These are phyloP conservation scores for Geotrichum europaeum DNA, from an alignment of 1,139 yeast species.

Conservation along the genomic window DNA sequence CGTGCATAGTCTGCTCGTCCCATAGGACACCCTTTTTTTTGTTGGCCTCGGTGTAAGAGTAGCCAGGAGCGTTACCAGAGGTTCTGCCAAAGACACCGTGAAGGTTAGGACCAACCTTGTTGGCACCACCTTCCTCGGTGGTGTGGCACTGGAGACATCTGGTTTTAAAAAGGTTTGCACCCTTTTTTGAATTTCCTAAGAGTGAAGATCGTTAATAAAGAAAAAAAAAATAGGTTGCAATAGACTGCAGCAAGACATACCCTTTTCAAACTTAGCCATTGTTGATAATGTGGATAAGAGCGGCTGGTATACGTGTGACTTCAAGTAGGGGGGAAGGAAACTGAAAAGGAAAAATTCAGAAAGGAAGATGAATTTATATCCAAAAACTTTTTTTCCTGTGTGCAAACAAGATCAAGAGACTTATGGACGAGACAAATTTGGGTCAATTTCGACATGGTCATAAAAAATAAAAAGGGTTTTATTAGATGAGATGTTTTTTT, in stretches of 20 bases:
- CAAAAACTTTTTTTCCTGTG: neutral
- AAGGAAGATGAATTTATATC: constrained; percentile 1
- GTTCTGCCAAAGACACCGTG: constrained; percentile 90
- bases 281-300: neutral
- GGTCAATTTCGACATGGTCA: neutral
- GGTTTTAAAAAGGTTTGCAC: constrained; percentile 97
- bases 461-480: neutral
- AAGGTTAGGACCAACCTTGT: constrained; percentile 99
- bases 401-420: neutral
- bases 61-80: constrained; percentile 90
- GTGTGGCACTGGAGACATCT: constrained; percentile 99
- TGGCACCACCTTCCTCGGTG: constrained; percentile 89
- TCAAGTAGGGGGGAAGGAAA: too few species aligned
- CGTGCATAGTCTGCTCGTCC: constrained; percentile 84
- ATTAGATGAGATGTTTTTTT: neutral
- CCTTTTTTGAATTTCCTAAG: constrained; percentile 84
- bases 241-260: neutral
- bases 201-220: neutral
- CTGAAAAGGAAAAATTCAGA: neutral
- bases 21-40: constrained; percentile 89
- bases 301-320: neutral
- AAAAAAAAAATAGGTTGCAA: neutral
- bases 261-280: neutral
- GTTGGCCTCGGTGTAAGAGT: constrained; percentile 97
- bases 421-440: neutral